phyloP scores from a whole-genome alignment of 345 rosid genomes.

The Orychophragmus violaceus region DNA sequence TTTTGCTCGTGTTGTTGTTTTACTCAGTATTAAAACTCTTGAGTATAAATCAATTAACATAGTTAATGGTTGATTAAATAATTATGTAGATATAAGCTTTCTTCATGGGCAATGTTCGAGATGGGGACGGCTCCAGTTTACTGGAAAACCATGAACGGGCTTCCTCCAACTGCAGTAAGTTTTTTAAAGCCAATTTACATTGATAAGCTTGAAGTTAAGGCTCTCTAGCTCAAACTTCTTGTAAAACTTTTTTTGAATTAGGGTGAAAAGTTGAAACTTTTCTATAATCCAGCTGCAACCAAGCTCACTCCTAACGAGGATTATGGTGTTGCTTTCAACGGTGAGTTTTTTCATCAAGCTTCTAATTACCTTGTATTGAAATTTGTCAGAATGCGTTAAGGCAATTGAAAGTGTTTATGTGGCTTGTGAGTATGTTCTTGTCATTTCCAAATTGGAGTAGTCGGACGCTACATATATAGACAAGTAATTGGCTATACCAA shows the following conservation, averaged over 20 bases:
- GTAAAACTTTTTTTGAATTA: slow-evolving; percentile 5
- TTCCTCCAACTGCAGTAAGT: slow-evolving; percentile 81
- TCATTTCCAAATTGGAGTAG: not conserved
- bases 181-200: not conserved
- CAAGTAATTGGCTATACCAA: no score
- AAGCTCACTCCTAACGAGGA: slow-evolving; percentile 55
- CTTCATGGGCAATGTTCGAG: slow-evolving; percentile 90
- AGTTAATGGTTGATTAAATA: not conserved
- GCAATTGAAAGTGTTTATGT: not conserved
- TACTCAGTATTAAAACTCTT: not conserved
- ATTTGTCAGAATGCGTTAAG: not conserved
- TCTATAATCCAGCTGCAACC: slow-evolving; percentile 72
- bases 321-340: slow-evolving; percentile 84
- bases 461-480: not conserved
- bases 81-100: slow-evolving; percentile 47
- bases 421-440: not conserved
- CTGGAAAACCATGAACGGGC: slow-evolving; percentile 96
- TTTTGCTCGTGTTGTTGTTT: not conserved
- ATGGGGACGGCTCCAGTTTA: slow-evolving; percentile 76
- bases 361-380: not conserved
- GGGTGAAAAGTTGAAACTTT: slow-evolving; percentile 81
- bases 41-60: not conserved
- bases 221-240: not conserved
- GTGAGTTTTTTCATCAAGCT: slow-evolving; percentile 32
- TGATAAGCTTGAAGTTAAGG: not conserved